These are phyloP conservation scores for Suillus alpinus DNA, from an alignment of 768 basidiomycete species.

Conservation along the genomic window DNA sequence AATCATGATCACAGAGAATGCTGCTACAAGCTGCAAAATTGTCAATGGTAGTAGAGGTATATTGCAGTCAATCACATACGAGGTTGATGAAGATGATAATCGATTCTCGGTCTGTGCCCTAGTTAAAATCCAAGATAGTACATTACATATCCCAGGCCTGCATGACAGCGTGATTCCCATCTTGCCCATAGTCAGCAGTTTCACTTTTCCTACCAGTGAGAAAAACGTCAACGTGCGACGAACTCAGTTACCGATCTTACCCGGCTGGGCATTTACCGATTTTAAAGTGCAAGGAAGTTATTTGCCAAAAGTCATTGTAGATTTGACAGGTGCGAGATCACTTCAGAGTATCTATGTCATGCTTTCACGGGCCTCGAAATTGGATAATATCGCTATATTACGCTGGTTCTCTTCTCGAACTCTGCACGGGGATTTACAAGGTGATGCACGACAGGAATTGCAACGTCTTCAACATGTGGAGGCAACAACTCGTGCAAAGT, in stretches of 20 bases:
- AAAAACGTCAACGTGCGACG: background rate
- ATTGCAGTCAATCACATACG: background rate
- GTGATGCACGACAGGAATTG: background rate
- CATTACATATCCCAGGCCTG: background rate
- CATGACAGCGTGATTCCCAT: background rate
- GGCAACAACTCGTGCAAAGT: too few species aligned
- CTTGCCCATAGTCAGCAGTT: background rate
- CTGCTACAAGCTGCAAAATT: background rate
- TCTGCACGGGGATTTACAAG: background rate
- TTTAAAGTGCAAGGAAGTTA: background rate
- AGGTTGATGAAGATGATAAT: background rate
- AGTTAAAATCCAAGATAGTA: background rate
- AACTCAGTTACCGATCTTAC: background rate
- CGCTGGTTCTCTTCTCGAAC: background rate
- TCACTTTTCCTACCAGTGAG: background rate
- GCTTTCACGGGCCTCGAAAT: background rate
- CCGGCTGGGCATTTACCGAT: background rate
- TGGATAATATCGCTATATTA: fast-evolving
- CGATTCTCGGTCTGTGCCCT: too few species aligned
- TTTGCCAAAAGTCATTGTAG: background rate
- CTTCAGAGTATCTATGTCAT: background rate
- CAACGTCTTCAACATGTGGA: too few species aligned
- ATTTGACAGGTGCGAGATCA: background rate
- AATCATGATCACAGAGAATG: background rate
- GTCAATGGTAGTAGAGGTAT: background rate